Base-by-base conservation (phyloP, 2,329 filamentous ascomycete species). In the Cladophialophora carrionii region DNA sequence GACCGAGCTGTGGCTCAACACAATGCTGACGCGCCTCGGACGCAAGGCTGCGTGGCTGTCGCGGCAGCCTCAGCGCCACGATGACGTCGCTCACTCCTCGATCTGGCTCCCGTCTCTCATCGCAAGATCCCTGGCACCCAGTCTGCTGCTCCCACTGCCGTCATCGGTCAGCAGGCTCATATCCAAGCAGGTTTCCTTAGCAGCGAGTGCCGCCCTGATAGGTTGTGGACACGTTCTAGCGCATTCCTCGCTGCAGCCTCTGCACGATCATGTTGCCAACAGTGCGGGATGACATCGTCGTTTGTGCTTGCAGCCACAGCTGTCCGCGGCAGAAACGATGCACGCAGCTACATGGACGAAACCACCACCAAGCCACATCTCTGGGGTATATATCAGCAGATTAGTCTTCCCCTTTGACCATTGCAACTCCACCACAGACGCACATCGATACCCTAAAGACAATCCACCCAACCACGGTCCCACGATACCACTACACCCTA, bases 141-240 rank as follows among this genome's bases (percentile, higher is more conserved):
- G 26, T 29, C 26, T 29, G 26, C 3, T 29, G 26, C 3, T 29
- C 17, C 17, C 5, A 43, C 37, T 20, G 37, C 53, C 60, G 64
- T 63, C 64, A 66, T 66, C 64, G 60, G 56, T 61, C 56, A 61
- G 32, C 52, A 22, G 60, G 34, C 14, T 41, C 14, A 20, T 20
- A 2, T 51, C 48, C 43, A 63, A 66, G 63, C 64, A 52, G 56
- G 61, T 66, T 66, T 63, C 29, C 20, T 20, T 6, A 31, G 46
- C 20, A n/a, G 31, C n/a, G 46, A 52, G n/a, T n/a, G 4, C 32
- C 12, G 12, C 34, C 6, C 4, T 46, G 24, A 52, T 54, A 57
- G 29, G 31, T 24, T 54, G 20, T 29, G 8, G 29, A 34, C 55
- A 31, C 20, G 24, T 46, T 46, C 43, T 8, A 58, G 43, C 43